These are phyloP conservation scores for Antrodiella citrinella DNA, from an alignment of 768 basidiomycete genomes.

Conservation along the genomic window DNA sequence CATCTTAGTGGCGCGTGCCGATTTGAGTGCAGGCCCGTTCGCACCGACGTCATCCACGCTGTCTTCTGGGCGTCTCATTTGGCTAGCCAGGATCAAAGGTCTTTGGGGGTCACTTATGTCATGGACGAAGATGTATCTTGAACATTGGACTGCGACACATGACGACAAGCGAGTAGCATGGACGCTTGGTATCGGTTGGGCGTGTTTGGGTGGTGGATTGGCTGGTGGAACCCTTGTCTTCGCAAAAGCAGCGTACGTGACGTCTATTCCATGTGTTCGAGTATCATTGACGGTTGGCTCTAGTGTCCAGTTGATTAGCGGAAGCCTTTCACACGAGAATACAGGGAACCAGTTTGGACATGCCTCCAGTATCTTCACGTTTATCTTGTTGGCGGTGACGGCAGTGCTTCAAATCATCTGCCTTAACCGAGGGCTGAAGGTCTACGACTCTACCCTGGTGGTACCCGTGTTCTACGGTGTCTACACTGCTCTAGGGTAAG, in stretches of 20 bases:
- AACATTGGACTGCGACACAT: slow-evolving; percentile 67
- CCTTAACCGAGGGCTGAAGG: slow-evolving; percentile 81
- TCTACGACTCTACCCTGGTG: slow-evolving; percentile 85
- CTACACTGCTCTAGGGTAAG: slow-evolving; percentile 76
- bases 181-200: slow-evolving; percentile 92
- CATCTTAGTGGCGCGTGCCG: slow-evolving; percentile 61
- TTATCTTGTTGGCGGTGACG: slow-evolving; percentile 48
- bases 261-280: not conserved
- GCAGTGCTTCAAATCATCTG: slow-evolving; percentile 89
- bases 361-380: slow-evolving; percentile 66
- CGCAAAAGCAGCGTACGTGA: slow-evolving; percentile 60
- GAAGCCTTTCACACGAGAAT: slow-evolving; percentile 70
- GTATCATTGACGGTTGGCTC: slow-evolving; percentile 6
- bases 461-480: slow-evolving; percentile 94
- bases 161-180: slow-evolving; percentile 84
- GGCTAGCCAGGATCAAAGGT: slow-evolving; percentile 26
- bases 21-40: slow-evolving; percentile 55
- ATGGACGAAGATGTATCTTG: slow-evolving; percentile 54
- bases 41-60: slow-evolving; percentile 24
- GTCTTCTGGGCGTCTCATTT: slow-evolving; percentile 15
- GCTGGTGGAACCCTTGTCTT: slow-evolving; percentile 89
- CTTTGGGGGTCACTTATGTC: slow-evolving; percentile 40
- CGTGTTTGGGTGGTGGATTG: slow-evolving; percentile 84
- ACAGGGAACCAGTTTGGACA: slow-evolving; percentile 86
- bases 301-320: slow-evolving; percentile 76